phyloP scores from a whole-genome alignment of 1,139 yeast genomes.

The Geotrichum cucujoidarum region DNA sequence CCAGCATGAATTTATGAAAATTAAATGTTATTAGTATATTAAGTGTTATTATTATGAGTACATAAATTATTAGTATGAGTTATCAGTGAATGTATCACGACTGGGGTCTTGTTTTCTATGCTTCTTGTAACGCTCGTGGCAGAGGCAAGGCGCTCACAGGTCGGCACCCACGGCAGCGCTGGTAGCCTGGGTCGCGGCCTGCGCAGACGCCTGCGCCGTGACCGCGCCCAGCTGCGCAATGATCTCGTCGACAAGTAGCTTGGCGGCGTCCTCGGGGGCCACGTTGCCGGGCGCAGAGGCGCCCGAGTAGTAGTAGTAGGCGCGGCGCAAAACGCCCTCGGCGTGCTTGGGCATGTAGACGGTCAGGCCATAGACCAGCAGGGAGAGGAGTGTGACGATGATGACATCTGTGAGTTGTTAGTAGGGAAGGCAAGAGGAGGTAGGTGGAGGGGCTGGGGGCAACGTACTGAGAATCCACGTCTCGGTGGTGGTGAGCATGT shows the following conservation, averaged over 20 bases:
- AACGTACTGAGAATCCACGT: conserved; percentile 26
- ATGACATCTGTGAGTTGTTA: conserved; percentile 18
- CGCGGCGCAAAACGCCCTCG: conserved; percentile 23
- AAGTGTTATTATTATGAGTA: too few relatives aligned
- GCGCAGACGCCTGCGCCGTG: too few relatives aligned
- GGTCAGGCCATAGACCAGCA: conserved; percentile 25
- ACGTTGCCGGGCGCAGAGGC: conserved; percentile 16
- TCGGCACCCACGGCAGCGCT: too few relatives aligned
- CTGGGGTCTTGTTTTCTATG: too few relatives aligned
- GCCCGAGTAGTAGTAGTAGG: conserved; percentile 30
- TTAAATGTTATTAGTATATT: too few relatives aligned
- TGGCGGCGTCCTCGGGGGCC: neutral
- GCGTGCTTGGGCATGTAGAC: conserved; percentile 30
- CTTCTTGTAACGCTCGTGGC: too few relatives aligned
- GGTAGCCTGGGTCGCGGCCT: too few relatives aligned
- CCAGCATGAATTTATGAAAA: too few relatives aligned
- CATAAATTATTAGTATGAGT: too few relatives aligned
- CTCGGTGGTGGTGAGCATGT: conserved; percentile 29
- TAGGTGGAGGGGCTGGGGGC: neutral
- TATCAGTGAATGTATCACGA: too few relatives aligned
- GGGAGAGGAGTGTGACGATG: conserved; percentile 18
- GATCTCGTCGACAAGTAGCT: neutral
- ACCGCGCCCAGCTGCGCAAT: neutral
- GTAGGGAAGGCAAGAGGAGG: neutral
- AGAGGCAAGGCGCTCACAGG: too few relatives aligned